Percentiles rank a stretch among this genome's conserved stretches.
phyloP scores from a whole-genome alignment of 2,329 filamentous ascomycete species.

The Bipolaris zeicola region DNA sequence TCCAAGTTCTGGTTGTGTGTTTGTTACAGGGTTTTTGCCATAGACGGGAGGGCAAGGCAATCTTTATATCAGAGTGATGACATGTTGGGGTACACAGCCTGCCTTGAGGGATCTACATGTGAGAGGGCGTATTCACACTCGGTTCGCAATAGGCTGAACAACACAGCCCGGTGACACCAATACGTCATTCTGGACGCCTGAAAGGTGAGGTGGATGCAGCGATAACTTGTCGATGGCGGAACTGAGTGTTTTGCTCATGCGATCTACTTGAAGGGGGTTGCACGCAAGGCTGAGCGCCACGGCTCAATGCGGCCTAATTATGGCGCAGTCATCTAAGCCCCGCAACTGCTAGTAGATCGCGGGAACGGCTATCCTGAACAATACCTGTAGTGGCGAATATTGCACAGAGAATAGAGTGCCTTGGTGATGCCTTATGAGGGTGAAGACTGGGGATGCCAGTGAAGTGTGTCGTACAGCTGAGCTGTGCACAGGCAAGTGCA shows the following conservation, averaged over 20 bases:
- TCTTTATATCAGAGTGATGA: neutral
- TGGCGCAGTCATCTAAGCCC: constrained; percentile 12
- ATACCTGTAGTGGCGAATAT: neutral
- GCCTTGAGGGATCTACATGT: neutral
- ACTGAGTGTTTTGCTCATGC: neutral
- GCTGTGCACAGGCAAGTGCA: constrained; percentile 15
- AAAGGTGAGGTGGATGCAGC: neutral
- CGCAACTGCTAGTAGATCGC: neutral
- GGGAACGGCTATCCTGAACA: constrained; percentile 3
- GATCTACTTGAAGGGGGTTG: constrained; percentile 3
- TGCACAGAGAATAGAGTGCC: neutral
- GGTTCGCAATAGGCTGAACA: constrained; percentile 18
- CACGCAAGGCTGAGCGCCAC: constrained; percentile 7
- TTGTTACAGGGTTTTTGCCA: neutral
- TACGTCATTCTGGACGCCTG: constrained; percentile 22
- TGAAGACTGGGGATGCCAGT: neutral
- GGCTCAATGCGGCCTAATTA: constrained; percentile 1
- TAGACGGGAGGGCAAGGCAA: neutral
- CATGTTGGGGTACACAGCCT: constrained; percentile 2
- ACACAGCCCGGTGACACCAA: constrained; percentile 7
- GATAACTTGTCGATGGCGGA: constrained; percentile 7
- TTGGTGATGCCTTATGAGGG: neutral
- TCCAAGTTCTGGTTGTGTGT: neutral
- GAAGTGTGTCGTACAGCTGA: neutral
- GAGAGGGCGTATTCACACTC: constrained; percentile 1